Evolutionary conservation across 108 stramenopile species (phyloP).

Genomic region (Skeletonema potamos): DNA sequence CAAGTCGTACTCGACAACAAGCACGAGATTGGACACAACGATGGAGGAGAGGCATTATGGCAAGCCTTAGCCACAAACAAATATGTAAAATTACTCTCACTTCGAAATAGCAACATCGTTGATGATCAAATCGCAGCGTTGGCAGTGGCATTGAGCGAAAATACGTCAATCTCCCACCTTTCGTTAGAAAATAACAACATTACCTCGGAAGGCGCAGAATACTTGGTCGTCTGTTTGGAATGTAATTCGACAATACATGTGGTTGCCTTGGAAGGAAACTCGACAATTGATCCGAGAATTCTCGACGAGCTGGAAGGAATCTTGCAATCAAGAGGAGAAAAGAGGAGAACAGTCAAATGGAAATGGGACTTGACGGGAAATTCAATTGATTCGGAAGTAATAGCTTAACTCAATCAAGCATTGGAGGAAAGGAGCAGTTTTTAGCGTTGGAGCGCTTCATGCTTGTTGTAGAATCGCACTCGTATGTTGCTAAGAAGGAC

Average conservation of each 20-base stretch:
- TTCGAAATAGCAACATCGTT: conserved; percentile 20
- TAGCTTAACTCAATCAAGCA: background rate
- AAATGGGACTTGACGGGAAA: conserved; percentile 7
- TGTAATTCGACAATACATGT: conserved; percentile 12
- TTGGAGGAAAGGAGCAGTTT: background rate
- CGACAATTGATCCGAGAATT: conserved; percentile 5
- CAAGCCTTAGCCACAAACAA: conserved; percentile 15
- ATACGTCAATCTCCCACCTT: conserved; percentile 17
- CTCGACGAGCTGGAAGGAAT: conserved; percentile 12
- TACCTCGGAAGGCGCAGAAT: too few species aligned
- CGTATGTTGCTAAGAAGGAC: too few species aligned
- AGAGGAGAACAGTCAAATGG: conserved; percentile 2
- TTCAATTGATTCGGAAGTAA: background rate
- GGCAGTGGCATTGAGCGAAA: conserved; percentile 23
- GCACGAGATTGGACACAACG: background rate
- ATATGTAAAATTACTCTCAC: conserved; percentile 16
- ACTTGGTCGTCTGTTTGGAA: conserved; percentile 23
- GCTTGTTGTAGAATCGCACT: background rate
- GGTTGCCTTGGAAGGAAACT: conserved; percentile 20
- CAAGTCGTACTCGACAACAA: conserved; percentile 21
- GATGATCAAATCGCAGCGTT: conserved; percentile 20
- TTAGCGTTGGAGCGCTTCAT: too few species aligned
- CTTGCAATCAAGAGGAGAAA: background rate
- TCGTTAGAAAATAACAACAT: conserved; percentile 31
- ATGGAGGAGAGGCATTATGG: conserved; percentile 22